These are phyloP conservation scores for Phlegmacium glaucopus DNA, from an alignment of 768 basidiomycete genomes.

Conservation along the genomic window DNA sequence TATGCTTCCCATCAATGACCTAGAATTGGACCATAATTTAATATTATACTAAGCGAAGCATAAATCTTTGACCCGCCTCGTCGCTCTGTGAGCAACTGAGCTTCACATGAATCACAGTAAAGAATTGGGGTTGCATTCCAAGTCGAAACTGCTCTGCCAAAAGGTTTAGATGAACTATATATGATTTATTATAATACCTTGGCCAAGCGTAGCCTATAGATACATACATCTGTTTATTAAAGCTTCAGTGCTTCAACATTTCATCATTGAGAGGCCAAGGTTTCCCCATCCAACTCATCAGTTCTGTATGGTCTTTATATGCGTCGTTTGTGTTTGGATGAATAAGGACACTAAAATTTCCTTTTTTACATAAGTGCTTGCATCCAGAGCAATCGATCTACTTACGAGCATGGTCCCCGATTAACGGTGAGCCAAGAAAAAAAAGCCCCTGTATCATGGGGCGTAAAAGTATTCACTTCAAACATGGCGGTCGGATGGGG, in stretches of 20 bases:
- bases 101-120: too few species aligned
- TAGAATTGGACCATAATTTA: too few species aligned
- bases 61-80: too few species aligned
- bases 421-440: slow-evolving; percentile 68
- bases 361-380: too few species aligned
- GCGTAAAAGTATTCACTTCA: slow-evolving; percentile 63
- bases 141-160: too few species aligned
- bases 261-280: slow-evolving; percentile 53
- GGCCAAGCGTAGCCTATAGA: too few species aligned
- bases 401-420: slow-evolving; percentile 70
- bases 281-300: slow-evolving; percentile 63
- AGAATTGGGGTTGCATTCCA: too few species aligned
- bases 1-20: too few species aligned
- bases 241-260: slow-evolving; percentile 27
- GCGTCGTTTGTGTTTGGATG: slow-evolving; percentile 66
- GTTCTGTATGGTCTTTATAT: slow-evolving; percentile 59
- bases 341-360: slow-evolving; percentile 65
- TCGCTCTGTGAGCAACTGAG: too few species aligned
- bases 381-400: slow-evolving; percentile 6
- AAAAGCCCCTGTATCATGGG: slow-evolving; percentile 65
- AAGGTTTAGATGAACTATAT: too few species aligned
- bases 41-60: too few species aligned
- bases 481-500: slow-evolving; percentile 75
- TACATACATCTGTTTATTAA: background rate
- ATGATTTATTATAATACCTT: too few species aligned